These are phyloP conservation scores for Nicotiana attenuata DNA, from an alignment of 257 asterid species.

Conservation along the genomic window DNA sequence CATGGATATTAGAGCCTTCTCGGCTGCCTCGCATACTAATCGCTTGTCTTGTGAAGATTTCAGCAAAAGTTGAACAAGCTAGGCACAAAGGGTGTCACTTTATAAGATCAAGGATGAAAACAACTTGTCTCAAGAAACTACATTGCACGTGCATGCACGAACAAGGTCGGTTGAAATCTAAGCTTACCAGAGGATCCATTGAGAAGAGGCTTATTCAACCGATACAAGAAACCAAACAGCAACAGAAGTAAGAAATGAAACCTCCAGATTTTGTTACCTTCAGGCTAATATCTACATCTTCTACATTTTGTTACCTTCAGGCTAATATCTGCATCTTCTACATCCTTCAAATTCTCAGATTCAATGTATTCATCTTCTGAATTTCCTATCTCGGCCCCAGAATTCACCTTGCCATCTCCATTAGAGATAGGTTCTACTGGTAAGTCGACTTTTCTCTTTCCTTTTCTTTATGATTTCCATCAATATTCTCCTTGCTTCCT, in stretches of 20 bases:
- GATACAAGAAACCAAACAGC: neutral
- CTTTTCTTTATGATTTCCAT: constrained; percentile 31
- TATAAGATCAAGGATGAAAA: neutral
- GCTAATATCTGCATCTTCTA: constrained; percentile 49
- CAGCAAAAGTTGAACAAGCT: constrained; percentile 82
- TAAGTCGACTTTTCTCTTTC: constrained; percentile 28
- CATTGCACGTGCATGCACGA: neutral
- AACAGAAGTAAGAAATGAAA: neutral
- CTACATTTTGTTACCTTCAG: constrained; percentile 55
- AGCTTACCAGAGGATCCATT: constrained; percentile 69
- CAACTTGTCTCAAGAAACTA: neutral
- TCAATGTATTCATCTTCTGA: constrained; percentile 75
- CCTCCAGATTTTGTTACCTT: constrained; percentile 34
- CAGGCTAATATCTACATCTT: constrained; percentile 44
- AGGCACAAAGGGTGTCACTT: neutral
- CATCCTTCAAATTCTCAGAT: constrained; percentile 66
- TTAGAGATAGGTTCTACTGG: constrained; percentile 26
- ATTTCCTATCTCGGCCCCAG: constrained; percentile 37
- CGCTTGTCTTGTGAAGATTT: constrained; percentile 90
- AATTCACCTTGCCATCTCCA: constrained; percentile 29
- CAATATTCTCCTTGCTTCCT: constrained; percentile 35
- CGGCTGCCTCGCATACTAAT: constrained; percentile 89
- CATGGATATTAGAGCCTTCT: constrained; percentile 59
- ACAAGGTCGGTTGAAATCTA: neutral
- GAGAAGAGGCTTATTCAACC: constrained; percentile 14